Evolutionary conservation across 208 protist species (phyloP), one percentile per base, ranked within the genome.

Genomic region (Trypanosoma avium): DNA sequence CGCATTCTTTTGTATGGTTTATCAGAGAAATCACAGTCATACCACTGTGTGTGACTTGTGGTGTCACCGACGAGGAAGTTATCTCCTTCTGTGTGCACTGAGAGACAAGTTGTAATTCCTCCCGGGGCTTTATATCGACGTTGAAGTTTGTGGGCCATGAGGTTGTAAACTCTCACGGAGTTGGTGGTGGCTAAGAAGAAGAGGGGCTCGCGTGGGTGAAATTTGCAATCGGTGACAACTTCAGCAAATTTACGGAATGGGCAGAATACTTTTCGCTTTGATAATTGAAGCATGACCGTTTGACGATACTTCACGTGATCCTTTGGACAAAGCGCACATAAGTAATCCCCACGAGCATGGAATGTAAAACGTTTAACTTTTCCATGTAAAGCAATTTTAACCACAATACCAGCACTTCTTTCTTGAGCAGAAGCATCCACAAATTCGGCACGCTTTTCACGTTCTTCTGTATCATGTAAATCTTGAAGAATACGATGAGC

Each of bases 191-290:
- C 86, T 52, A 99, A 89, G 75, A 99, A 99, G 77, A 99, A 98
- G 71, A 98, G 68, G n/a, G 98, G 98, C 86, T 98, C 97, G 19
- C 84, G 95, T 26, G 99, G 98, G 75, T 99, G 98, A 81, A 99
- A 99, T 36, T 79, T 75, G 67, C 92, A 97, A 86, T 97, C 91
- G 27, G 87, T 94, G 61, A 97, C 88, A 15, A 93, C 73, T 62
- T 96, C 89, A 19, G 88, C 79, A 61, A 96, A 95, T 70, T 96
- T 95, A 52, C 90, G 82, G 77, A 97, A 97, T 0, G 93, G 93
- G 64, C 88, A 96, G 72, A 97, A 93, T 2, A 94, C 84, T 59
- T 90, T 94, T 35, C 88, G 88, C 74, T 93, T 95, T n/a, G 84
- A 92, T 29, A 97, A 77, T 70, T 97, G 90, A 55, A 97, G 77